Conservation (phyloP, 148 eudicot genomes). For the Chenopodium quinoa region DNA sequence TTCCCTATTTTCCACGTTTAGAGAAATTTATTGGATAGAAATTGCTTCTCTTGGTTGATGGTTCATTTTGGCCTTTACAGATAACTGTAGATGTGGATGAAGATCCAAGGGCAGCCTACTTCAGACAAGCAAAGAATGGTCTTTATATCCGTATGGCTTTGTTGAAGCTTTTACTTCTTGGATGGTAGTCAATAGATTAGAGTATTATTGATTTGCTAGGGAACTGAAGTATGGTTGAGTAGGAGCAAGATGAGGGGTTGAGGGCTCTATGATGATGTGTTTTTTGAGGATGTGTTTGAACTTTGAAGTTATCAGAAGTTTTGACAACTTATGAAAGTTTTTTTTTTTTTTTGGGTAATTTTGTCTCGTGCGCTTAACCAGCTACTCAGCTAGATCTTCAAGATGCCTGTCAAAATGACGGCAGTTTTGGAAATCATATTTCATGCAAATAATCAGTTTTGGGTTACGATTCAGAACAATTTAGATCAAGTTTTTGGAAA, state of each 20-base stretch:
- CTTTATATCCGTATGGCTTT: slow-evolving; percentile 92
- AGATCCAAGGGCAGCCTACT: slow-evolving; percentile 99
- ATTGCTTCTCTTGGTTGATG: not conserved
- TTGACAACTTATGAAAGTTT: not conserved
- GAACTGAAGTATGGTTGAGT: not conserved
- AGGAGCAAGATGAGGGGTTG: not conserved
- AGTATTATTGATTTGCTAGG: not conserved
- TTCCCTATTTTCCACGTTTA: too few species aligned
- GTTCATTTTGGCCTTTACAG: slow-evolving; percentile 32
- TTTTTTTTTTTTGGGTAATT: not conserved
- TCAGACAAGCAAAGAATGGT: slow-evolving; percentile 96
- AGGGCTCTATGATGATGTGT: not conserved
- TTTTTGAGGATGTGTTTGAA: not conserved
- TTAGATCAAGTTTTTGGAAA: too few species aligned
- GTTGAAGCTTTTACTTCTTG: slow-evolving; percentile 77
- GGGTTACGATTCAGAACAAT: not conserved
- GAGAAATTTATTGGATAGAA: not conserved
- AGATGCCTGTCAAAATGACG: not conserved
- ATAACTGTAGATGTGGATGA: slow-evolving; percentile 88
- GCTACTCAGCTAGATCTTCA: too few species aligned
- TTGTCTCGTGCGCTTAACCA: not conserved
- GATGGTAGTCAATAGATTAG: slow-evolving; percentile 49
- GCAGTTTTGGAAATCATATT: not conserved
- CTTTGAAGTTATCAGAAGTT: not conserved
- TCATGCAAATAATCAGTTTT: not conserved